Base-by-base conservation (phyloP, 2,329 filamentous ascomycete genomes). In the Paraphoma chrysanthemicola region DNA sequence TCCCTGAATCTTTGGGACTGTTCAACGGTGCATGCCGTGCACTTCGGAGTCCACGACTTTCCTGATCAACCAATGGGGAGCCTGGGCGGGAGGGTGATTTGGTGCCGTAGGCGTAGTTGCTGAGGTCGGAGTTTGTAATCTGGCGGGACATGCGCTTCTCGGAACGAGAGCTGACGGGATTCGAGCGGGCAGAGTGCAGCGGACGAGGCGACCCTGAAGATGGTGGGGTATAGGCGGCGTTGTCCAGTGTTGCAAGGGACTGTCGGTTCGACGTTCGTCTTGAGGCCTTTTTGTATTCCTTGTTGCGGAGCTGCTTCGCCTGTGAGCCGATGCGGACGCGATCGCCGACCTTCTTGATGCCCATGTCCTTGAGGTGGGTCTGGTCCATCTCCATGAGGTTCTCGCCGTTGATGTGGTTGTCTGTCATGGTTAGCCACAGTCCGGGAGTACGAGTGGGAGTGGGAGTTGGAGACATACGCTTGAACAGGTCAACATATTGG, bases 331-430 rank as follows among this genome's bases (percentile, higher is more conserved):
- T 89, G 61, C 94, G 91, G 36, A 99, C 94, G 51, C 95, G 89
- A 77, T 99, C 95, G 62, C 95, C 95, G 63, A 99, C 91, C 79
- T 98, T 99, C 67, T 97, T 96, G 67, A 99, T 94, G 43, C 95
- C 95, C 87, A 99, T 96, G 77, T 99, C 95, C 78, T 97, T 96
- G 62, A 99, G 84, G 41, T 96, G 92, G 53, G 93, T 90, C 82
- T 97, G 96, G 78, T 99, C 95, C 84, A 97, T 94, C 79, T 99
- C 95, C 67, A 99, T 85, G 44, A 99, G 83, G 73, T 96, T 97
- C 80, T 97, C 93, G 70, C 95, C 95, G 74, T 95, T 99, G 81
- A 99, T 97, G 77, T 98, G 92, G 77, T 99, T 97, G 73, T 88
- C 84, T 86, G 69, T 74, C 41, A 74, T 65, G 30, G 16, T 28